A percentile compares a stretch with the other conserved stretches of the same genome.
phyloP scores from a whole-genome alignment of 2,329 filamentous ascomycete species.

The Dryadomyces sulphureus region DNA sequence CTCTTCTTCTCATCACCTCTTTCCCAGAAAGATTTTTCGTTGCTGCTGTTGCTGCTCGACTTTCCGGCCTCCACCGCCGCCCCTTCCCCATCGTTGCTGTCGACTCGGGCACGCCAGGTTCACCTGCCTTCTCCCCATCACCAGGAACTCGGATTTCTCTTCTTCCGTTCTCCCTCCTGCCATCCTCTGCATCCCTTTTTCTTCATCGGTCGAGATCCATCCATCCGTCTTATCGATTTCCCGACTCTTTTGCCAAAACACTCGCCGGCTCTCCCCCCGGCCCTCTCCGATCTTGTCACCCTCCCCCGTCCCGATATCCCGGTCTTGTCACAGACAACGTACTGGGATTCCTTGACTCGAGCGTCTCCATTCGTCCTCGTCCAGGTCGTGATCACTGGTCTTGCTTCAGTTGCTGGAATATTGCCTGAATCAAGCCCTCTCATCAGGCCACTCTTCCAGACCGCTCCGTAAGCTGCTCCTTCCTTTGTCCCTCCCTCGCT shows the following conservation, averaged over 20 bases:
- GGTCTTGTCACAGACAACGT: conserved; percentile 14
- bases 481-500: background rate
- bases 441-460: background rate
- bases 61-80: background rate
- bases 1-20: background rate
- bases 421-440: conserved; percentile 13
- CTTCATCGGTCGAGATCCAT: no score
- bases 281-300: background rate
- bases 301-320: no score
- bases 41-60: conserved; percentile 6
- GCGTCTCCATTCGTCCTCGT: no score
- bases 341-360: conserved; percentile 8
- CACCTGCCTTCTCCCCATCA: no score
- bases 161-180: background rate
- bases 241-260: no score
- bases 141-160: conserved; percentile 2
- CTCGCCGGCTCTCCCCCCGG: no score
- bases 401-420: conserved; percentile 18
- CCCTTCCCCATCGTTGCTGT: conserved; percentile 3
- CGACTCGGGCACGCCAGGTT: conserved; percentile 2
- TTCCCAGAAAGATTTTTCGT: conserved; percentile 5
- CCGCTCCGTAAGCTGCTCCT: background rate
- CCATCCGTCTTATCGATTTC: no score
- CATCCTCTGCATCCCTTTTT: background rate
- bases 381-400: background rate